Evolutionary conservation across 1,139 yeast species (phyloP).

Genomic region (Wickerhamiella pararugosa): DNA sequence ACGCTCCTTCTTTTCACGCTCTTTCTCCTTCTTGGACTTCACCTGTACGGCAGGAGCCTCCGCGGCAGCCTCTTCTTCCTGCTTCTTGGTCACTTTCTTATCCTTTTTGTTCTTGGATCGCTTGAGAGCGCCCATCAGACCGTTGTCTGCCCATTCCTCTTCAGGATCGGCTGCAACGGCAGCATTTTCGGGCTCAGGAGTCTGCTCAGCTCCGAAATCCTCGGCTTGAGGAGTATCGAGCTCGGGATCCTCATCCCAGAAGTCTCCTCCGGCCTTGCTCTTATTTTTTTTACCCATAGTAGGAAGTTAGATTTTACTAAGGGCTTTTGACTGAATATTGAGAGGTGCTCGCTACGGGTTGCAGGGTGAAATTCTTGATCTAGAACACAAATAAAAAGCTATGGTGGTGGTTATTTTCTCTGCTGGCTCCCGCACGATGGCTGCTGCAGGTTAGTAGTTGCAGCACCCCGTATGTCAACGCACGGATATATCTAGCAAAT

Average conservation of each 20-base stretch:
- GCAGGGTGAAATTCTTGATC: too few species aligned
- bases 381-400: too few species aligned
- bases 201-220: conserved; percentile 31
- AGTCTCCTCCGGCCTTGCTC: conserved; percentile 48
- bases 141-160: conserved; percentile 41
- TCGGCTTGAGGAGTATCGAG: conserved; percentile 32
- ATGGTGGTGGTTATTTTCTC: too few species aligned
- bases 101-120: conserved; percentile 66
- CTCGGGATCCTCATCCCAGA: conserved; percentile 73
- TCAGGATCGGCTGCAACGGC: conserved; percentile 25
- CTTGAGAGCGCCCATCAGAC: conserved; percentile 67
- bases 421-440: too few species aligned
- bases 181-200: conserved; percentile 11
- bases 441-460: too few species aligned
- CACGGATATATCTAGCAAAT: too few species aligned
- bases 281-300: conserved; percentile 25
- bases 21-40: conserved; percentile 93
- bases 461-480: too few species aligned
- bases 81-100: conserved; percentile 39
- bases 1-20: conserved; percentile 90
- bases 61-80: conserved; percentile 29
- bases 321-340: too few species aligned
- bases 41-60: conserved; percentile 34
- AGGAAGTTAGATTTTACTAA: neutral
- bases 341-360: too few species aligned